Base-by-base conservation (phyloP, 768 basidiomycete genomes). In the Rhodosporidiobolus sp. region DNA sequence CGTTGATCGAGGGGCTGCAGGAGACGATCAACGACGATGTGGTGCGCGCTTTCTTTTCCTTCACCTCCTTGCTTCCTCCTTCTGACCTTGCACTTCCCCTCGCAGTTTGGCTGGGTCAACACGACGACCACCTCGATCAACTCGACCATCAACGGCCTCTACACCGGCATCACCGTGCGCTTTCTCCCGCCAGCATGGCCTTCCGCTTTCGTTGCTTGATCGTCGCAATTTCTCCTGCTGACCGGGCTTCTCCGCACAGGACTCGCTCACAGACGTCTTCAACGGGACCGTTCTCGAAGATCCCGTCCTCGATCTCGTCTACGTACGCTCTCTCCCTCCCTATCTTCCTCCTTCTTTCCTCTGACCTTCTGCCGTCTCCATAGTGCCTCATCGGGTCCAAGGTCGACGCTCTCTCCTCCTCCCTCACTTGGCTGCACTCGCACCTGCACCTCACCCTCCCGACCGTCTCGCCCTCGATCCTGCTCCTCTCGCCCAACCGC, bases 41-140 rank as follows among this genome's bases (percentile, higher is more conserved):
- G 63, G 78, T 77, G 61, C 65, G 76, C n/a, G n/a, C n/a, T n/a
- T n/a, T 56, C 54, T 24, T 34, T 49, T 35, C 24, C 30, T 28
- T 19, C 52, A 11, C 26, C 17, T 60, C n/a, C 30, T 22, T 35
- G 16, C 35, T 4, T 22, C 8, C 32, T 22, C 28, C 28, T 9
- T 43, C 45, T 53, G 60, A 45, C 30, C 22, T 56, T 48, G 48
- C 17, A 4, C 30, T 34, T 17, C 17, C 7, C 4, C 43, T 8
- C 7, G 34, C 82, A 98, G 57, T 95, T 98, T 73, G 93, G 94
- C 17, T 98, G 94, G 94, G 89, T 98, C 60, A 93, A 97, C 77
- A 86, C 84, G 26, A 95, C 95, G 14, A 95, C 93, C 2, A 88
- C 87, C 7, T 88, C 89, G 11, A 85, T 99, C 64, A 99, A 99